Base-by-base conservation (phyloP, 2,329 filamentous ascomycete genomes). In the Aureobasidium sp. region DNA sequence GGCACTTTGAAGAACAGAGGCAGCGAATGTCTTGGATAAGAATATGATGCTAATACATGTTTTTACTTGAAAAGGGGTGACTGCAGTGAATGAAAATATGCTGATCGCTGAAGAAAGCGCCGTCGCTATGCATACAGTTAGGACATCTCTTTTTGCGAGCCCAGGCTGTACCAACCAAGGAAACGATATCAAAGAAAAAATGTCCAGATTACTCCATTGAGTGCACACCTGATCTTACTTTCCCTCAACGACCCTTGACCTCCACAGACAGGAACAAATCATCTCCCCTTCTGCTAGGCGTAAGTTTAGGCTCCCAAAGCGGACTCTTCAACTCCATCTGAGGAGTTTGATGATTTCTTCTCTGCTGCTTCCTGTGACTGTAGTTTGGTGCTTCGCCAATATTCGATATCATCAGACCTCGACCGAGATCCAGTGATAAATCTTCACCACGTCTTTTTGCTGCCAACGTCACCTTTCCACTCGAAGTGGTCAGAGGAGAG, bases 231-330 rank as follows among this genome's bases (percentile, higher is more conserved):
- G 29, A 13, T 25, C 41, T 57, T 21, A 21, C 21, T 21, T 21
- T 21, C 21, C 21, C 36, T 68, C 67, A 63, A 41, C 65, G 68
- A 41, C 70, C 60, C 25, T 67, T 68, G 10, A 50, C 16, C 21
- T 61, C 30, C 8, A 80, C 77, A 36, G 70, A 71, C 45, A 80
- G 68, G 42, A 82, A 86, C 63, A 90, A 68, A 69, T 89, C 85
- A 30, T 86, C 83, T 0, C 87, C 87, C 53, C 84, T 79, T 63
- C 85, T 76, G 61, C 84, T 85, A 3, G 87, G 87, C 49, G 87
- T 90, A 67, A 90, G 68, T 66, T 80, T 81, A 3, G 86, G 86
- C 66, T 85, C 77, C 84, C 85, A 87, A 1, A 79, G 79, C 0
- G 84, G 84, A 64, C 70, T 71, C 59, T 66, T 66, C 51, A 72